phyloP scores from a whole-genome alignment of 305 asterid genomes.

The Fraxinus velutina region DNA sequence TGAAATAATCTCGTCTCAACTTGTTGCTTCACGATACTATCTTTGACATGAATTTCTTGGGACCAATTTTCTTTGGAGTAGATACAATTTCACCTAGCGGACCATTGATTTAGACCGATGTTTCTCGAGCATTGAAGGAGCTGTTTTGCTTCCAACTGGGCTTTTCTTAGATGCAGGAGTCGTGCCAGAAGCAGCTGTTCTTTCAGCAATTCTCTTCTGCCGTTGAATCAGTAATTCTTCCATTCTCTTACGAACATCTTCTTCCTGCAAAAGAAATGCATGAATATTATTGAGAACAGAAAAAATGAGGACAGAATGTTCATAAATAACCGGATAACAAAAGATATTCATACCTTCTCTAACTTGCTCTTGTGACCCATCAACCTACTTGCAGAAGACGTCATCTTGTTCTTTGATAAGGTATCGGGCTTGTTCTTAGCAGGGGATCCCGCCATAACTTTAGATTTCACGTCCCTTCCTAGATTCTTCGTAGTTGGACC shows the following conservation, averaged over 20 bases:
- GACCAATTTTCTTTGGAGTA: constrained; percentile 12
- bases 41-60: not conserved
- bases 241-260: constrained; percentile 68
- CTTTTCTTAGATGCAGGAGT: constrained; percentile 37
- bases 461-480: constrained; percentile 39
- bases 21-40: not conserved
- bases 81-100: constrained; percentile 4
- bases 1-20: not conserved
- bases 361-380: constrained; percentile 59
- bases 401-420: constrained; percentile 46
- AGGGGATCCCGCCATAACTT: constrained; percentile 32
- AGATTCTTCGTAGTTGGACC: constrained; percentile 32
- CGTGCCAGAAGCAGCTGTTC: constrained; percentile 54
- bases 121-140: constrained; percentile 41
- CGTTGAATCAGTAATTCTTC: constrained; percentile 56
- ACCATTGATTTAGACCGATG: constrained; percentile 21
- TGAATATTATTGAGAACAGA: not conserved
- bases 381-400: constrained; percentile 44
- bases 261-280: constrained; percentile 46
- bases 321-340: not conserved
- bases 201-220: constrained; percentile 75
- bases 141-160: constrained; percentile 50
- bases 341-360: constrained; percentile 43
- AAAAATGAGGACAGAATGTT: not conserved
- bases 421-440: constrained; percentile 39